Evolutionary conservation across 2,329 filamentous ascomycete genomes (phyloP), one percentile per base, ranked within the genome.

Genomic region (Diaporthe ilicicola): DNA sequence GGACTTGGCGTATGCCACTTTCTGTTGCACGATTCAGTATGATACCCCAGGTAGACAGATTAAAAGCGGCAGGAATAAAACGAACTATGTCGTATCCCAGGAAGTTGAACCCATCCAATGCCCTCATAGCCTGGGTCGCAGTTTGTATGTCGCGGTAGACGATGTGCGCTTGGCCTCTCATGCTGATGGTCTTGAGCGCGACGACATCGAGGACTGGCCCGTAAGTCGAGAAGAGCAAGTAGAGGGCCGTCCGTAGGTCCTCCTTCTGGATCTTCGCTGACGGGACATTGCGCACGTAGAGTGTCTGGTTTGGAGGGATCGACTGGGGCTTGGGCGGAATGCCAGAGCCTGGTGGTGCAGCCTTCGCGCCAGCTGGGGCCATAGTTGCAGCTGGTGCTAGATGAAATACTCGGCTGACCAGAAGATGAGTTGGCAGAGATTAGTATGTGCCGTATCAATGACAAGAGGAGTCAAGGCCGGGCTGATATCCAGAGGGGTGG

Each of bases 151-250:
- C 95, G 71, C 93, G 90, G 80, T 94, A 98, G 17, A 96, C 93
- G 72, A 99, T 86, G 78, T 98, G 96, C 73, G 96, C 96, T 82
- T 99, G 96, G 3, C 96, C 96, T 62, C 96, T 92, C 95, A 98
- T 98, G 83, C 94, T 94, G 80, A 87, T 87, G 1, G 94, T 97
- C 84, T 94, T 97, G 76, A 98, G 86, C 37, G 94, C 93, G 61
- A 98, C 93, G 24, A 99, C 90, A 79, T 99, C 96, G 71, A 99
- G 89, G 19, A 99, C 93, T 0, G 94, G 91, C 50, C 96, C 96
- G 79, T 97, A 97, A 17, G 94, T 97, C 13, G 94, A 94, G 81
- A 98, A 98, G 15, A 98, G 88, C 81, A 94, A 93, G 84, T 99
- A 99, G 37, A 99, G 88, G 6, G 92, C 92, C 55, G 94, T 92